Evolutionary conservation across 2,329 filamentous ascomycete genomes (phyloP).

Genomic region (Domatiomyces catenatus): DNA sequence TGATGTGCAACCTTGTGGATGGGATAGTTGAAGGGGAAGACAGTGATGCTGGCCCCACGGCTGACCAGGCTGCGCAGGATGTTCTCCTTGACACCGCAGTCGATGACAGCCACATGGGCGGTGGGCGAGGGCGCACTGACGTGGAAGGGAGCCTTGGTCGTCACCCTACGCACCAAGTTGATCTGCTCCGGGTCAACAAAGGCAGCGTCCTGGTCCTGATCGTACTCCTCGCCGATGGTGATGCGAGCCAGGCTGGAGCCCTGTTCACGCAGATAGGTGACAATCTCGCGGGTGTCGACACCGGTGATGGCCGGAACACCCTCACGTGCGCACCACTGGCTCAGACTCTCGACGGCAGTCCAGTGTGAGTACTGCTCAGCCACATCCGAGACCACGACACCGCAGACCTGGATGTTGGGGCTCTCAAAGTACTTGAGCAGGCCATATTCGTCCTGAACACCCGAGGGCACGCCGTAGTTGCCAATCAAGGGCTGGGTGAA

Average conservation of each 20-base stretch:
- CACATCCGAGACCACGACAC: constrained; percentile 89
- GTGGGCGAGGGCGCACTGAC: constrained; percentile 69
- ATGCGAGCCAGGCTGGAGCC: constrained; percentile 92
- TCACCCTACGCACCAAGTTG: constrained; percentile 89
- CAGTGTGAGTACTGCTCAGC: constrained; percentile 93
- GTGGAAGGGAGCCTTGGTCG: constrained; percentile 95
- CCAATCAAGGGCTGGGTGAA: constrained; percentile 97
- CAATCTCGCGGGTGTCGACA: constrained; percentile 91
- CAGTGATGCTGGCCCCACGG: constrained; percentile 81
- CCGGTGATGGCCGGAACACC: constrained; percentile 92
- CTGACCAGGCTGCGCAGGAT: constrained; percentile 87
- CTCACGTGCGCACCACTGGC: constrained; percentile 90
- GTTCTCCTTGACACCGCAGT: constrained; percentile 99
- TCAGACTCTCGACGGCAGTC: constrained; percentile 89
- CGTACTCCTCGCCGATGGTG: constrained; percentile 91
- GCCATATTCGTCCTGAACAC: constrained; percentile 68
- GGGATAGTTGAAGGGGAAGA: constrained; percentile 91
- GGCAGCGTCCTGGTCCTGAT: constrained; percentile 93
- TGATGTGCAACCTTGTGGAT: constrained; percentile 97
- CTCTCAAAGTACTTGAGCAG: constrained; percentile 97
- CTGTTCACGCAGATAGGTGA: constrained; percentile 88
- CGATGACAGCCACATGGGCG: constrained; percentile 84
- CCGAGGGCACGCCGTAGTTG: constrained; percentile 93
- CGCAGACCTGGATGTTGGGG: constrained; percentile 89
- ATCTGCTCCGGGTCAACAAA: constrained; percentile 92